A percentile compares a stretch with the other conserved stretches of the same genome.
phyloP scores from a whole-genome alignment of 345 rosid species.

The Brassica napus region DNA sequence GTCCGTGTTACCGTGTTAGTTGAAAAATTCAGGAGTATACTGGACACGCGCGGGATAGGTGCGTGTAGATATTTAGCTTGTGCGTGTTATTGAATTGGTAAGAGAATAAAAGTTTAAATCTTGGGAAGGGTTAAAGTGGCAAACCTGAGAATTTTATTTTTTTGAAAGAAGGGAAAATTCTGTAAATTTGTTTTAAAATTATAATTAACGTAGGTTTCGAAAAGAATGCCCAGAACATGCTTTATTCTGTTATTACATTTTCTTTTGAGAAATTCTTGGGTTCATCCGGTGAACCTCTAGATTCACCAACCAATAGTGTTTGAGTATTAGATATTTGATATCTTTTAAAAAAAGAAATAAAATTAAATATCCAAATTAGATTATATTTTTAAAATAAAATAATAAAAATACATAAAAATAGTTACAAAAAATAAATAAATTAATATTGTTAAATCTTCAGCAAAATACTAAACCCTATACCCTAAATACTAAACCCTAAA shows the following conservation, averaged over 20 bases:
- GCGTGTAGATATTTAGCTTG: slow-evolving; percentile 7
- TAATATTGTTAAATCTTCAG: no score
- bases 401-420: no score
- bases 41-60: slow-evolving; percentile 20
- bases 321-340: no score
- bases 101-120: slow-evolving; percentile 27
- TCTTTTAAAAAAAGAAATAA: no score
- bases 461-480: no score
- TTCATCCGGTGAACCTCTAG: no score
- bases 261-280: no score
- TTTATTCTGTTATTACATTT: slow-evolving; percentile 14
- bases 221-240: slow-evolving; percentile 33
- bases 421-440: no score
- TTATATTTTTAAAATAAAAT: no score
- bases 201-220: slow-evolving; percentile 25
- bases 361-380: no score
- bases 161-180: slow-evolving; percentile 17
- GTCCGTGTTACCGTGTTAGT: slow-evolving; percentile 9
- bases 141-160: slow-evolving; percentile 11
- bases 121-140: slow-evolving; percentile 38
- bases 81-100: slow-evolving; percentile 11
- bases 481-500: no score
- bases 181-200: background rate
- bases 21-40: slow-evolving; percentile 5
- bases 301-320: no score